Base-by-base conservation (phyloP, 2,329 filamentous ascomycete species). In the Metarhizium rileyi region DNA sequence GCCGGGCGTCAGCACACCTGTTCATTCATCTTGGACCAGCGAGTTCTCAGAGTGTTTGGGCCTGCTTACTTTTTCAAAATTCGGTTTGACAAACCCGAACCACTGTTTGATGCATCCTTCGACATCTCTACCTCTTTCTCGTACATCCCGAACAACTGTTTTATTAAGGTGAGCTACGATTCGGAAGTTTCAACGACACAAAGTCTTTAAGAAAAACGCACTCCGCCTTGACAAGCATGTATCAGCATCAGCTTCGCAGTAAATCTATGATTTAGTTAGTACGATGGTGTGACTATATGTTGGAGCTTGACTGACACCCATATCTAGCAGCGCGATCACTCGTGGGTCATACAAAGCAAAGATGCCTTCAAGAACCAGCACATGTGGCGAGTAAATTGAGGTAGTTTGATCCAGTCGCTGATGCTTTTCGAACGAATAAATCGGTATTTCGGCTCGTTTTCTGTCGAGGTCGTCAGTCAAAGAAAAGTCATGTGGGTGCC, bases 71-170 rank as follows among this genome's bases (percentile, higher is more conserved):
- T 86, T 88, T 66, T 91, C 86, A 60, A 94, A 97, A 62, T 97
- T 97, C 3, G 93, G 93, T 68, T 98, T 98, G 41, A 98, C 93
- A 63, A 87, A 98, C 10, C 72, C 73, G 65, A 97, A 96, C 93
- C 93, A 98, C 66, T 98, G 93, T 68, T 97, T 97, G 66, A 98
- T 90, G 61, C 90, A 91, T 38, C 93, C 93, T 63, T 96, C 87
- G 50, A 97, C 86, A 61, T 95, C 91, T 62, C 93, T 80, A 3
- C 87, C 91, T 60, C 93, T 83, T 60, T 95, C 88, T 59, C 81
- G 81, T 22, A 97, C 88, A 68, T 98, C 93, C 61, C 93, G 86
- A 35, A 89, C 72, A 57, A 94, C 86, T 90, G 25, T 26, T 12
- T n/a, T 53, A 1, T 7, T 33, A 22, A 35, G 4, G 41, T 30